A percentile compares a stretch with the other conserved stretches of the same genome.
phyloP scores from a whole-genome alignment of 805 yeast genomes.

The Yarrowia yakushimensis region DNA sequence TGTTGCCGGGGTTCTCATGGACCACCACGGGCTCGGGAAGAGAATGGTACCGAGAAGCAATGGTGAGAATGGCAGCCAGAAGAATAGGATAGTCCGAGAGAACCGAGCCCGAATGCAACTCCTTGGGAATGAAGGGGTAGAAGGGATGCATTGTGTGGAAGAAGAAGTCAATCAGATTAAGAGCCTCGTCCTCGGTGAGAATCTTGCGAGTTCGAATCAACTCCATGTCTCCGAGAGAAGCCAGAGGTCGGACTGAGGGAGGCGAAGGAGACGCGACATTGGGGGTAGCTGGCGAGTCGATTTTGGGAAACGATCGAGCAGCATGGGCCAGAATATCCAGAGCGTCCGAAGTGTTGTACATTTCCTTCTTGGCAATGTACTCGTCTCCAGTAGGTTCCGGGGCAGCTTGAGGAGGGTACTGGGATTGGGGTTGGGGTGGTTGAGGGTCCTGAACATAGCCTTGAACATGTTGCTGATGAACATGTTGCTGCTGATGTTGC shows the following conservation, averaged over 20 bases:
- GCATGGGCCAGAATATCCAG: slow-evolving; percentile 41
- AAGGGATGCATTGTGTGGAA: slow-evolving; percentile 82
- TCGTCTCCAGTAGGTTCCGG: slow-evolving; percentile 28
- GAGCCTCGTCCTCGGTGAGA: slow-evolving; percentile 48
- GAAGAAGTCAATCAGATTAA: slow-evolving; percentile 43
- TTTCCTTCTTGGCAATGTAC: slow-evolving; percentile 31
- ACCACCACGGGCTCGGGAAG: slow-evolving; percentile 33
- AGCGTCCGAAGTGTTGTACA: slow-evolving; percentile 42
- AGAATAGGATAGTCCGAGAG: slow-evolving; percentile 78
- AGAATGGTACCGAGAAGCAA: slow-evolving; percentile 73
- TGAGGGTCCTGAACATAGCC: not conserved
- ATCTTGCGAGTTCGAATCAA: slow-evolving; percentile 54
- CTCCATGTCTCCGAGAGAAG: slow-evolving; percentile 53
- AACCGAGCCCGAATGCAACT: slow-evolving; percentile 60
- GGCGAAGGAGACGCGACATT: not conserved
- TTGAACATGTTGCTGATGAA: not conserved
- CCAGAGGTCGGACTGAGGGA: not conserved
- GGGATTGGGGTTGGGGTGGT: not conserved
- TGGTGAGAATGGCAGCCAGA: slow-evolving; percentile 74
- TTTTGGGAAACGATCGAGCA: slow-evolving; percentile 40
- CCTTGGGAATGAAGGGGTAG: slow-evolving; percentile 80
- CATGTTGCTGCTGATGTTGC: not conserved
- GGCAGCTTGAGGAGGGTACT: not conserved
- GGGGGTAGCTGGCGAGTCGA: slow-evolving; percentile 23
- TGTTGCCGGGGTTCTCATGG: slow-evolving; percentile 17